phyloP scores from a whole-genome alignment of 2,329 filamentous ascomycete species.

The Elsinoe ampelina region DNA sequence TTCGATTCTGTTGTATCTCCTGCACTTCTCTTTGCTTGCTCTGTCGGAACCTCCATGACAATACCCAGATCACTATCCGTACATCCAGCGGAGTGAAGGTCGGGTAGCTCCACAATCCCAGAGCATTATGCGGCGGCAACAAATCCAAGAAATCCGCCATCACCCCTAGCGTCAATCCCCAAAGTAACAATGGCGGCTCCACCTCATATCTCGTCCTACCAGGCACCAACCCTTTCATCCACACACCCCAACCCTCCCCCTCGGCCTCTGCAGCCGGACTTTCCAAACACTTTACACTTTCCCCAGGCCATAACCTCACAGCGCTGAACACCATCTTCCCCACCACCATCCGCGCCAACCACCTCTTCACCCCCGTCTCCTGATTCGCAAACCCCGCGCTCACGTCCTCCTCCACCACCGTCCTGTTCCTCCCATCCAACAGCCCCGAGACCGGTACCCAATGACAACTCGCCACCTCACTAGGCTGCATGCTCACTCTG shows the following conservation, averaged over 20 bases:
- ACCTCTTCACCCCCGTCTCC: slow-evolving; percentile 45
- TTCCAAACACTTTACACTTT: slow-evolving; percentile 48
- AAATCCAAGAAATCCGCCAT: slow-evolving; percentile 59
- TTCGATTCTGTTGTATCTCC: slow-evolving; percentile 11
- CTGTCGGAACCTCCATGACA: slow-evolving; percentile 50
- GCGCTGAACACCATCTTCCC: slow-evolving; percentile 61
- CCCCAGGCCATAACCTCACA: slow-evolving; percentile 52
- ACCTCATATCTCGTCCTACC: slow-evolving; percentile 1
- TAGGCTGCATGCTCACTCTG: slow-evolving; percentile 51
- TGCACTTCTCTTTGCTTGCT: slow-evolving; percentile 32
- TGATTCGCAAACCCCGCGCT: slow-evolving; percentile 51
- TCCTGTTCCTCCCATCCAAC: slow-evolving; percentile 50
- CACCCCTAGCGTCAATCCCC: slow-evolving; percentile 60
- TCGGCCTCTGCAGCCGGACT: slow-evolving; percentile 20
- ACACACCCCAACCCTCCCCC: neutral
- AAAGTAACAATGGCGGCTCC: slow-evolving; percentile 49
- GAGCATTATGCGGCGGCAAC: slow-evolving; percentile 53
- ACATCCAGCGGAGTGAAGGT: slow-evolving; percentile 58
- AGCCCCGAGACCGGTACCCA: slow-evolving; percentile 58
- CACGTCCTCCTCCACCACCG: slow-evolving; percentile 54
- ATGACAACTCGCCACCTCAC: slow-evolving; percentile 58
- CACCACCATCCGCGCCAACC: slow-evolving; percentile 47
- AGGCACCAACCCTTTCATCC: neutral
- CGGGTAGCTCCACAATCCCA: slow-evolving; percentile 57
- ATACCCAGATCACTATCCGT: slow-evolving; percentile 47